Base-by-base conservation (phyloP, 176 grass and related monocot species). In the Oryza australiensis region DNA sequence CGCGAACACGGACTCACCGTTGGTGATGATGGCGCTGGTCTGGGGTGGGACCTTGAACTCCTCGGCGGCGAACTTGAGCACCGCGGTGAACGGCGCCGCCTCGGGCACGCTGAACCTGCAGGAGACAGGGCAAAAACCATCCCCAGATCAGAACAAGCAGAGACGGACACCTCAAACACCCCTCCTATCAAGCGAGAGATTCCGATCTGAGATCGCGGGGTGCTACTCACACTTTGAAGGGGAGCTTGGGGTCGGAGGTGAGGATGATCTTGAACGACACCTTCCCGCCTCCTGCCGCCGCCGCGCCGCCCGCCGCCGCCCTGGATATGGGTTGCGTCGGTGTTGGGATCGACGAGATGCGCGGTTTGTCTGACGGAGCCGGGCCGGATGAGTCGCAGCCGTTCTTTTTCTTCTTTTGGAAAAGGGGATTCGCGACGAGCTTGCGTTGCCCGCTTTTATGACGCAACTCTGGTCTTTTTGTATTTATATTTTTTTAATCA, bases 11-110 rank as follows among this genome's bases (percentile, higher is more conserved):
- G 64, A 2, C 55, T 6, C 90, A 99, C 96, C 96, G 68, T 95
- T 95, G 82, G 96, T 99, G 83, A 99, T 95, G 83, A 99, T 99
- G 75, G 96, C 96, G 85, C 96, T 99, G 80, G 93, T 99, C 85
- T 99, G 96, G 37, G 96, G 93, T 24, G 93, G 96, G 80, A 99
- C 96, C 87, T 99, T 99, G 66, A 99, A 99, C 85, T 99, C 96
- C 83, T 99, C 96, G 0, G 96, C 96, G 10, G 96, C 91, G 80
- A 92, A 99, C 79, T 99, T 99, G 38, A 99, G 88, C 77, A 95
- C 96, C 24, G 96, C 96, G 30, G 96, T 99, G 82, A 99, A 99
- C 34, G 96, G 96, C 76, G 96, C 96, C 32, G 82, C 96, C 89
- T 99, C 96, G 22, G 93, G 96, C 12, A 99, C 93, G 93, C 91